phyloP scores from a whole-genome alignment of 2,329 filamentous ascomycete genomes.

The Colletotrichum liriopes region DNA sequence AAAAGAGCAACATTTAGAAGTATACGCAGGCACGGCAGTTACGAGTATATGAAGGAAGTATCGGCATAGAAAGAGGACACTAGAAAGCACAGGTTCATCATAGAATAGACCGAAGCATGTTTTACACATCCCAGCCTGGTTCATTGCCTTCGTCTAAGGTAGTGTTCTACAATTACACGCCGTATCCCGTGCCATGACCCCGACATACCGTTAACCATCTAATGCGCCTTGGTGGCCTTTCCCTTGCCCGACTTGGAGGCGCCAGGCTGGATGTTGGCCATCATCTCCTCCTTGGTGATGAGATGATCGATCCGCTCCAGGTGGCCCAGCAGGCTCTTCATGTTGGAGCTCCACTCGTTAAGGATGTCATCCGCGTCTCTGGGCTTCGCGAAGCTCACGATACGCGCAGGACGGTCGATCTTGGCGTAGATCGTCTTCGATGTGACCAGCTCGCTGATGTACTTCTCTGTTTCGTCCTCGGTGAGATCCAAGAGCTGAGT shows the following conservation, averaged over 20 bases:
- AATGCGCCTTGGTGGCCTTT: constrained; percentile 57
- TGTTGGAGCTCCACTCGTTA: constrained; percentile 99
- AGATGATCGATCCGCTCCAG: constrained; percentile 95
- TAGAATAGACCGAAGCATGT: constrained; percentile 37
- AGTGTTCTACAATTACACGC: constrained; percentile 44
- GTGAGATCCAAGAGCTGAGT: constrained; percentile 92
- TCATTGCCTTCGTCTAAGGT: constrained; percentile 40
- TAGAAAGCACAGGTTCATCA: constrained; percentile 18
- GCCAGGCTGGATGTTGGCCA: constrained; percentile 91
- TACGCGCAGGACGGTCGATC: constrained; percentile 92
- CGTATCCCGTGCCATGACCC: constrained; percentile 16
- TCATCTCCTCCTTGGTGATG: constrained; percentile 99
- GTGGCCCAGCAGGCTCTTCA: constrained; percentile 90
- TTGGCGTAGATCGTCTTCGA: constrained; percentile 98
- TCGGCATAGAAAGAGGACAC: constrained; percentile 31
- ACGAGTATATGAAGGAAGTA: constrained; percentile 19
- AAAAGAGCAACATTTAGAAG: constrained; percentile 45
- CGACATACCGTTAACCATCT: constrained; percentile 23
- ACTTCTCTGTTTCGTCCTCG: constrained; percentile 98
- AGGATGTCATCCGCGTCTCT: constrained; percentile 95
- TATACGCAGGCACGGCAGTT: background rate
- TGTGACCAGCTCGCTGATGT: constrained; percentile 96
- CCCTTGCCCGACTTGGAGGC: constrained; percentile 55
- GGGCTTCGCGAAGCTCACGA: constrained; percentile 96
- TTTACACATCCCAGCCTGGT: constrained; percentile 37